Conservation (phyloP, 139 green algal species). For the Chlamydomonas incerta region DNA sequence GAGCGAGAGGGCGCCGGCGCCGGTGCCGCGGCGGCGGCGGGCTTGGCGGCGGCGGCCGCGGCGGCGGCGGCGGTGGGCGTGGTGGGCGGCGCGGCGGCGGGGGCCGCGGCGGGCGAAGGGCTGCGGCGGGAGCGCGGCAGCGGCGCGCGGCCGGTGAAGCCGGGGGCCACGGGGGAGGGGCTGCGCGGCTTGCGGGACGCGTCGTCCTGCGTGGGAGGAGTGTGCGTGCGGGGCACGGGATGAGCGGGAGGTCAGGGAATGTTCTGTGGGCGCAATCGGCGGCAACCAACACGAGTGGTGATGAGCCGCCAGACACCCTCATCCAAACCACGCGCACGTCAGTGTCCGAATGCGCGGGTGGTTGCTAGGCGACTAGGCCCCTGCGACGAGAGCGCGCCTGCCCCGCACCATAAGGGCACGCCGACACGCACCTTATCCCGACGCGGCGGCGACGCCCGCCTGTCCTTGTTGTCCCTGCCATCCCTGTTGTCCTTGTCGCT, state of each 20-base stretch:
- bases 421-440: conserved; percentile 1
- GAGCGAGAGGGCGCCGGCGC: neutral
- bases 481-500: neutral
- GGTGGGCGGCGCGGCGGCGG: neutral
- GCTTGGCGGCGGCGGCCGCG: neutral
- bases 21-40: neutral
- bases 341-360: no score
- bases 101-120: neutral
- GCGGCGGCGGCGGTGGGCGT: neutral
- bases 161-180: neutral
- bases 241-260: no score
- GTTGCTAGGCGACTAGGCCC: no score
- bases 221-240: no score
- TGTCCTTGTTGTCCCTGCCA: no score
- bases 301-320: no score
- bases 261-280: no score
- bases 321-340: no score
- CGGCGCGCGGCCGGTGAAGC: conserved; percentile 6
- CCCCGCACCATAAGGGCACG: no score
- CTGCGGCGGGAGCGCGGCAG: conserved; percentile 11
- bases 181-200: neutral
- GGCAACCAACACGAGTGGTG: no score
- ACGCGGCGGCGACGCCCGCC: neutral
- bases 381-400: no score
- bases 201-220: conserved; percentile 10